Evolutionary conservation across 495 filamentous ascomycete species (phyloP).

Genomic region (Neurospora sp.): DNA sequence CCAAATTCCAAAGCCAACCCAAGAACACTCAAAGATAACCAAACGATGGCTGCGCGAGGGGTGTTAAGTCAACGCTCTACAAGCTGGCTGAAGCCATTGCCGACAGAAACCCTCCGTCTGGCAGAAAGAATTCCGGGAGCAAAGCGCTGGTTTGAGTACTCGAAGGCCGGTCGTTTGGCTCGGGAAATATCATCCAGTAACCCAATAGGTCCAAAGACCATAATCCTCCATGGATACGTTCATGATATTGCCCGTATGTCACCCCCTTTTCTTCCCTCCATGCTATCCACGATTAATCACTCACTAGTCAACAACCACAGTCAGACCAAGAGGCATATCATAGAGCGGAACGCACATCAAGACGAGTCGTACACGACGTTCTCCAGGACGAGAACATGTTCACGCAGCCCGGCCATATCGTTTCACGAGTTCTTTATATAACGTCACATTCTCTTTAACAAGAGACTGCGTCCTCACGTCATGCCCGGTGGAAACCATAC

Average conservation of each 20-base stretch:
- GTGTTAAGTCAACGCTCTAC: background rate
- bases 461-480: background rate
- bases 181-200: background rate
- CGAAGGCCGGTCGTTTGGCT: background rate
- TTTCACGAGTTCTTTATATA: background rate
- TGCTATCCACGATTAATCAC: too few relatives aligned
- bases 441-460: background rate
- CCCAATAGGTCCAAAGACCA: too few relatives aligned
- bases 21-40: background rate
- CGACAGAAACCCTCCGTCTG: background rate
- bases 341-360: background rate
- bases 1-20: background rate
- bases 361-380: background rate
- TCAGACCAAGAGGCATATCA: background rate
- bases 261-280: too few relatives aligned
- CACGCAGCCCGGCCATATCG: background rate
- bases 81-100: background rate
- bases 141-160: background rate
- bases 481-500: too few relatives aligned
- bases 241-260: too few relatives aligned
- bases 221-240: too few relatives aligned
- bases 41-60: background rate
- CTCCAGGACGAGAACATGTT: background rate
- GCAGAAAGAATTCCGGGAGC: background rate
- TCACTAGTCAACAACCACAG: too few relatives aligned